phyloP scores from a whole-genome alignment of 371 early-diverging fungal genomes.

The Amoeboaphelidium protococcarum region DNA sequence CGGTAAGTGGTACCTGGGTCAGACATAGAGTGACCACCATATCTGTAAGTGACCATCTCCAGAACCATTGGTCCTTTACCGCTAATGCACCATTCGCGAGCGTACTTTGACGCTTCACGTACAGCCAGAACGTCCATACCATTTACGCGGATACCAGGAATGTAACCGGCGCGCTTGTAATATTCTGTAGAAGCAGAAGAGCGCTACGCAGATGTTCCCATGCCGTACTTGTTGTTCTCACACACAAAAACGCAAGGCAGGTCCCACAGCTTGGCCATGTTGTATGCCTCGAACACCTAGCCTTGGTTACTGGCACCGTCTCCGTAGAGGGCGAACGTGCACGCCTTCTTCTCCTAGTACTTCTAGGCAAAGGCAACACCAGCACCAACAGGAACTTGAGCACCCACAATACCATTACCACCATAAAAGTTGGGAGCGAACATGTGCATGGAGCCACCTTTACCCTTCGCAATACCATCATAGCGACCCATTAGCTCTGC shows the following conservation, averaged over 20 bases:
- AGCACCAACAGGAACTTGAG: slow-evolving; percentile 91
- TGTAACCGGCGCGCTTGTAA: slow-evolving; percentile 86
- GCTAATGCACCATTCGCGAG: slow-evolving; percentile 51
- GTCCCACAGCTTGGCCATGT: slow-evolving; percentile 98
- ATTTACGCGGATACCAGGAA: slow-evolving; percentile 81
- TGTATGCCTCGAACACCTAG: slow-evolving; percentile 96
- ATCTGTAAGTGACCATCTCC: slow-evolving; percentile 93
- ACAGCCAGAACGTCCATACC: slow-evolving; percentile 90
- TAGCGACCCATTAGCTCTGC: slow-evolving; percentile 62
- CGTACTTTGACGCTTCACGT: slow-evolving; percentile 48
- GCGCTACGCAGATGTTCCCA: slow-evolving; percentile 85
- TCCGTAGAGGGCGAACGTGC: slow-evolving; percentile 83
- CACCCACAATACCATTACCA: slow-evolving; percentile 99
- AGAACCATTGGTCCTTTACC: slow-evolving; percentile 56
- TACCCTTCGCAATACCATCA: slow-evolving; percentile 82
- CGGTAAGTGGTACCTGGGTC: slow-evolving; percentile 97
- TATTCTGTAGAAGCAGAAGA: slow-evolving; percentile 80
- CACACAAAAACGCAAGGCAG: slow-evolving; percentile 89
- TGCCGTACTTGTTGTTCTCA: slow-evolving; percentile 98
- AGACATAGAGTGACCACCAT: slow-evolving; percentile 99
- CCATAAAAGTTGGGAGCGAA: slow-evolving; percentile 91
- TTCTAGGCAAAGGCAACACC: slow-evolving; percentile 91
- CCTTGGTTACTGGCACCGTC: slow-evolving; percentile 99
- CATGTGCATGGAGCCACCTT: slow-evolving; percentile 99
- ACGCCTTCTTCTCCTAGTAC: slow-evolving; percentile 45